Conservation (phyloP, 1,284 basidiomycete genomes). For the Trametes hirsuta region DNA sequence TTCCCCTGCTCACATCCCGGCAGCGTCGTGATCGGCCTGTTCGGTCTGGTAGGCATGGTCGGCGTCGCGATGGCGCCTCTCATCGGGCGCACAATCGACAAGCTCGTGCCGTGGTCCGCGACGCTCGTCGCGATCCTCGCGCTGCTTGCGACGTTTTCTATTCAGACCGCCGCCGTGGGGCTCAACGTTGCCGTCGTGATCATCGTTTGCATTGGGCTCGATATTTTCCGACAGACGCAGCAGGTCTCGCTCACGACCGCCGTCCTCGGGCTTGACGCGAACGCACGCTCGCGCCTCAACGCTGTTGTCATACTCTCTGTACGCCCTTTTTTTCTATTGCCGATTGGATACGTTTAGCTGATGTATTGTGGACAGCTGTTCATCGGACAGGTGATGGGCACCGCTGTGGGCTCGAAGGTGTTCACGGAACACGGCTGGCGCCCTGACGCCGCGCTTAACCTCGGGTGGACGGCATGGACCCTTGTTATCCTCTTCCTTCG, state of each 20-base stretch:
- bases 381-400: slow-evolving; percentile 55
- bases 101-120: slow-evolving; percentile 53
- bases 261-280: slow-evolving; percentile 41
- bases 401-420: slow-evolving; percentile 52
- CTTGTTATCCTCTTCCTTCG: slow-evolving; percentile 44
- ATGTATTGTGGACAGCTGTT: slow-evolving; percentile 34
- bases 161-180: slow-evolving; percentile 49
- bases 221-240: slow-evolving; percentile 51
- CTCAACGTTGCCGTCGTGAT: slow-evolving; percentile 49
- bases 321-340: slow-evolving; percentile 5
- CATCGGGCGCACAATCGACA: slow-evolving; percentile 53
- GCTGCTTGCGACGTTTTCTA: slow-evolving; percentile 40
- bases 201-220: slow-evolving; percentile 48
- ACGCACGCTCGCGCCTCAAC: slow-evolving; percentile 52
- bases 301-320: slow-evolving; percentile 52
- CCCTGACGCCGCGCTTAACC: slow-evolving; percentile 47
- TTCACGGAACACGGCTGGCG: slow-evolving; percentile 57
- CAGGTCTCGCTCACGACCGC: slow-evolving; percentile 45
- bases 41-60: slow-evolving; percentile 56
- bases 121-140: slow-evolving; percentile 43
- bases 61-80: slow-evolving; percentile 51
- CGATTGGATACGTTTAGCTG: neutral
- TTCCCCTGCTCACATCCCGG: neutral
- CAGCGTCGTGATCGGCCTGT: slow-evolving; percentile 54
- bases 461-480: slow-evolving; percentile 49